Evolutionary conservation across 2,329 filamentous ascomycete species (phyloP).

Genomic region (Pyricularia grisea): DNA sequence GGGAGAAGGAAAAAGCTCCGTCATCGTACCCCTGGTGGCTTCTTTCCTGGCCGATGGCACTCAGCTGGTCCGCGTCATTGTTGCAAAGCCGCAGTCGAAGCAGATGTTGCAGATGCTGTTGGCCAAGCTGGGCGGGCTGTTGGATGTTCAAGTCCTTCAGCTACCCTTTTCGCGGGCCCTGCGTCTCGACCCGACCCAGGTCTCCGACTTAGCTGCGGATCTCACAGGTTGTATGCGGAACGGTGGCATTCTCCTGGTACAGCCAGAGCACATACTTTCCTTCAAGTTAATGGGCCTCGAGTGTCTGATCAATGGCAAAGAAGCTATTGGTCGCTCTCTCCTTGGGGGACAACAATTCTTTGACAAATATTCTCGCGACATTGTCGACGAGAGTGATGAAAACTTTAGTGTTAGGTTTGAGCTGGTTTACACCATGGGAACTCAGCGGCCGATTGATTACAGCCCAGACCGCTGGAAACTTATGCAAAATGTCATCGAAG

Average conservation of each 20-base stretch:
- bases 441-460: slow-evolving; percentile 37
- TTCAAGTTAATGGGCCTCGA: slow-evolving; percentile 55
- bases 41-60: slow-evolving; percentile 38
- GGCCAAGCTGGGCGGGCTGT: slow-evolving; percentile 43
- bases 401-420: slow-evolving; percentile 53
- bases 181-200: slow-evolving; percentile 23
- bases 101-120: slow-evolving; percentile 52
- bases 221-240: slow-evolving; percentile 34
- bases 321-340: not conserved
- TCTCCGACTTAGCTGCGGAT: slow-evolving; percentile 23
- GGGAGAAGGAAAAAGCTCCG: slow-evolving; percentile 61
- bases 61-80: slow-evolving; percentile 46
- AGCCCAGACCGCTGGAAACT: slow-evolving; percentile 46
- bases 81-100: slow-evolving; percentile 49
- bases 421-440: slow-evolving; percentile 53
- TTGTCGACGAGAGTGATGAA: slow-evolving; percentile 59
- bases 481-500: slow-evolving; percentile 40
- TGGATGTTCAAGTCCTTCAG: slow-evolving; percentile 43
- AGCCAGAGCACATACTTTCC: slow-evolving; percentile 56
- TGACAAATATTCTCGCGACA: slow-evolving; percentile 33
- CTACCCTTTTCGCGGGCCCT: slow-evolving; percentile 50
- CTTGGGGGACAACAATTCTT: slow-evolving; percentile 11
- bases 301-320: slow-evolving; percentile 15
- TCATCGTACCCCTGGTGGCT: slow-evolving; percentile 58
- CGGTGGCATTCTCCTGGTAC: slow-evolving; percentile 48